Percentiles rank a stretch among this genome's conserved stretches.
phyloP scores from a whole-genome alignment of 2,329 filamentous ascomycete species.

The Pseudofabraea citricarpa region DNA sequence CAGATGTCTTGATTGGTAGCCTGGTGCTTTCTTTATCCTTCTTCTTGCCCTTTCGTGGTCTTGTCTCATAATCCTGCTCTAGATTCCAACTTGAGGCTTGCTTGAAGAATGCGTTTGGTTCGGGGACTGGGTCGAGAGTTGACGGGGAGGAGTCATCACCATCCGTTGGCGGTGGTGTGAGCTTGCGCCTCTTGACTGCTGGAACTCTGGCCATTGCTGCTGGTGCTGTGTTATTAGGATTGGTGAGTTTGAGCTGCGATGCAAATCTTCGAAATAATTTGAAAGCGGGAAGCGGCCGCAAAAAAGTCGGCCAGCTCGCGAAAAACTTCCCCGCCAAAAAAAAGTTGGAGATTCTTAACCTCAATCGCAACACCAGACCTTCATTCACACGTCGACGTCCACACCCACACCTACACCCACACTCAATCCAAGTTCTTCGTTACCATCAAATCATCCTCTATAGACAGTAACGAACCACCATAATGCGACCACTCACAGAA shows the following conservation, averaged over 20 bases:
- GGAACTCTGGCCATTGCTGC: conserved; percentile 25
- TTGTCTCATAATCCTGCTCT: conserved; percentile 84
- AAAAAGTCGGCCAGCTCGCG: conserved; percentile 6
- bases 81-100: conserved; percentile 82
- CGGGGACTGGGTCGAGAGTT: conserved; percentile 21
- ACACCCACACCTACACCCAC: no score
- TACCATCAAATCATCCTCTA: not conserved
- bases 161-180: conserved; percentile 47
- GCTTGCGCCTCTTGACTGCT: conserved; percentile 50
- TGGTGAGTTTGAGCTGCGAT: not conserved
- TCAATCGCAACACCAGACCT: not conserved
- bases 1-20: conserved; percentile 81
- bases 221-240: conserved; percentile 2
- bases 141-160: conserved; percentile 34
- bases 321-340: conserved; percentile 22
- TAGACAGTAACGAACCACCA: conserved; percentile 6
- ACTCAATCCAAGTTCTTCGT: no score
- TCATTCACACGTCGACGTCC: conserved; percentile 18
- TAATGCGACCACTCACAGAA: conserved; percentile 79
- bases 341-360: not conserved
- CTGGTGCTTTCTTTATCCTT: conserved; percentile 66
- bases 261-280: conserved; percentile 7
- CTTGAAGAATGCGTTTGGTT: conserved; percentile 52
- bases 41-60: conserved; percentile 69
- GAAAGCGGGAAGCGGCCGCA: conserved; percentile 21